Conservation (phyloP, 139 green algal genomes). For the Chara braunii region DNA sequence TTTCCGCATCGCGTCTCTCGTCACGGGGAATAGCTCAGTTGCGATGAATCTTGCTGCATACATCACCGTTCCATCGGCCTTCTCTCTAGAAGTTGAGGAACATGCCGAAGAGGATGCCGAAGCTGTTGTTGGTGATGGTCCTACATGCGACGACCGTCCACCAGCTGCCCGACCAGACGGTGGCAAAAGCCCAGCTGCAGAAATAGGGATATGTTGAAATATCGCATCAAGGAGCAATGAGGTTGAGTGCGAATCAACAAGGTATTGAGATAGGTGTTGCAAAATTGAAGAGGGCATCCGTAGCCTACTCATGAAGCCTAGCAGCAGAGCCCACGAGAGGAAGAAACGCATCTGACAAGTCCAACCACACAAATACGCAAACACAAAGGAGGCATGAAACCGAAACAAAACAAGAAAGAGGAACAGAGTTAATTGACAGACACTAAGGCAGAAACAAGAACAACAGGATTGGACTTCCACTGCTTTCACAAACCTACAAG, state of each 20-base stretch:
- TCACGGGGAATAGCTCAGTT: conserved; percentile 2
- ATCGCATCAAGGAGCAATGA: conserved; percentile 6
- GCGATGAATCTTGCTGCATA: not conserved
- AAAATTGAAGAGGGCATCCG: not conserved
- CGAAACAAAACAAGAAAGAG: no score
- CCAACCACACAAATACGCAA: conserved; percentile 1
- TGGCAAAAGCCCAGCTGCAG: not conserved
- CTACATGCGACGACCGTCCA: no score
- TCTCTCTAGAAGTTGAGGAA: not conserved
- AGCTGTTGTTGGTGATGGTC: not conserved
- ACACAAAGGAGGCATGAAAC: no score
- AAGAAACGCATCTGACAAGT: conserved; percentile 8
- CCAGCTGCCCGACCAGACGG: no score
- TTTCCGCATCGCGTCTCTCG: conserved; percentile 1
- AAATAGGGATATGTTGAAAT: not conserved
- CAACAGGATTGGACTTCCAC: no score
- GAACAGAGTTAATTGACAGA: no score
- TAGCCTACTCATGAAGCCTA: not conserved
- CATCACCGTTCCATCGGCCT: not conserved
- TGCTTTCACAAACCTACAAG: no score
- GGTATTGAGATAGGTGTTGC: conserved; percentile 7
- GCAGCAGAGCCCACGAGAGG: conserved; percentile 16
- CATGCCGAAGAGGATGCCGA: not conserved
- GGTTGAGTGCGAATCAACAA: not conserved
- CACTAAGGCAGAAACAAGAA: no score